phyloP scores from a whole-genome alignment of 345 rosid genomes.

The Jatropha curcas region DNA sequence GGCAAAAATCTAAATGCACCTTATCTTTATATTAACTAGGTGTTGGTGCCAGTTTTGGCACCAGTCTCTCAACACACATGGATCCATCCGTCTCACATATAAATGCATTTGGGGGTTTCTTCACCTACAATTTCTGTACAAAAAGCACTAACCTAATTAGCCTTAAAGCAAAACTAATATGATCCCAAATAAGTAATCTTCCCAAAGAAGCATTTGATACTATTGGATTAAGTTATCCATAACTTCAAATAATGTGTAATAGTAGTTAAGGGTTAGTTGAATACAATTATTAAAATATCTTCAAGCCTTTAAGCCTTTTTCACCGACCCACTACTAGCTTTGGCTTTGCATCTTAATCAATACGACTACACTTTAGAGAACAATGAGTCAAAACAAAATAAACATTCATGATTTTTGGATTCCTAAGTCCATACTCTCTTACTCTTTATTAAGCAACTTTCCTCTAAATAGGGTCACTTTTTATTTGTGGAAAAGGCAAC shows the following conservation, averaged over 20 bases:
- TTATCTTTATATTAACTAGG: constrained; percentile 16
- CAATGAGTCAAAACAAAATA: constrained; percentile 39
- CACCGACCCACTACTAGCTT: constrained; percentile 28
- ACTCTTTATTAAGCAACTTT: constrained; percentile 5
- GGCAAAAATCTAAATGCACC: constrained; percentile 25
- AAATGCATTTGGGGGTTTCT: constrained; percentile 23
- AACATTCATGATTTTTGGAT: constrained; percentile 26
- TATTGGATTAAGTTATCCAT: constrained; percentile 20
- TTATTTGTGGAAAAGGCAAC: constrained; percentile 12
- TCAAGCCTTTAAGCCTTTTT: constrained; percentile 1
- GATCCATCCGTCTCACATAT: constrained; percentile 29
- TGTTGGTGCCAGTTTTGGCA: neutral
- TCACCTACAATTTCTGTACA: constrained; percentile 17
- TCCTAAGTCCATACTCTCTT: constrained; percentile 17
- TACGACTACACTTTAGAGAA: constrained; percentile 40
- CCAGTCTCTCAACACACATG: constrained; percentile 14
- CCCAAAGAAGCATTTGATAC: constrained; percentile 5
- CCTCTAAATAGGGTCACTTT: constrained; percentile 3
- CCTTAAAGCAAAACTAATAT: neutral
- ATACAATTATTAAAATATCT: neutral
- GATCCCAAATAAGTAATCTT: neutral
- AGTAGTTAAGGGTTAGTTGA: neutral
- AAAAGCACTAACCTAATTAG: neutral
- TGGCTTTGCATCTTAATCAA: constrained; percentile 52
- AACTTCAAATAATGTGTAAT: neutral